Evolutionary conservation across 2,329 filamentous ascomycete species (phyloP), one percentile per base, ranked within the genome.

Genomic region (Aspergillus hortae): DNA sequence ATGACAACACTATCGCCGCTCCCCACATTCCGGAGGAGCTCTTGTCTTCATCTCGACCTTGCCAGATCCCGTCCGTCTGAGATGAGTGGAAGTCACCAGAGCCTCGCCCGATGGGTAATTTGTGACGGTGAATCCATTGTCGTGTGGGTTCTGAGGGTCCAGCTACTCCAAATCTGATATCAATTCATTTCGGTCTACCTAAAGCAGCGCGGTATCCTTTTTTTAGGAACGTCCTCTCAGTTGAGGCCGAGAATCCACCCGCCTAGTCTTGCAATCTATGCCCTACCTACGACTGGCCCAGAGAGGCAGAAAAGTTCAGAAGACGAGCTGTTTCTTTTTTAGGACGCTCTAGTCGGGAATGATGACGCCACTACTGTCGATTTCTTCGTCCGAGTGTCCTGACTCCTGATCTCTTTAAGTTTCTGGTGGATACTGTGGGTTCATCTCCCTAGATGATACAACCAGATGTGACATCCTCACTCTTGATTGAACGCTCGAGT

Each of bases 401-500:
- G 12, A 43, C 7, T 49, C 17, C 57, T 17, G 35, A 6, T 21
- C 23, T 47, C 15, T 41, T 33, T 23, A 41, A 52, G 52, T 25
- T 25, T 49, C 15, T 44, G 25, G 51, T 56, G 54, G 53, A 41
- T 45, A 54, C 27, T 49, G 46, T 58, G 46, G 56, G 51, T 43
- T 49, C 35, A 33, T 50, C 27, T 49, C 47, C 43, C 46, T 45
- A 56, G 35, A 67, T 66, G 62, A 57, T 55, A 65, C 65, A 53
- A 44, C 55, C 49, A 38, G 44, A 64, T 66, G 66, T 67, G 53
- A 67, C 66, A 62, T 59, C 61, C 53, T 43, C 9, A 52, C 51
- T 57, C 46, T 43, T 40, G 52, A 44, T 41, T 33, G 19, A 14
- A 41, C 3, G 27, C 27, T 30, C 27, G 7, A 30, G 27, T 30